Evolutionary conservation across 192 early-diverging fungal genomes (phyloP).

Genomic region (Mortierella alpina): DNA sequence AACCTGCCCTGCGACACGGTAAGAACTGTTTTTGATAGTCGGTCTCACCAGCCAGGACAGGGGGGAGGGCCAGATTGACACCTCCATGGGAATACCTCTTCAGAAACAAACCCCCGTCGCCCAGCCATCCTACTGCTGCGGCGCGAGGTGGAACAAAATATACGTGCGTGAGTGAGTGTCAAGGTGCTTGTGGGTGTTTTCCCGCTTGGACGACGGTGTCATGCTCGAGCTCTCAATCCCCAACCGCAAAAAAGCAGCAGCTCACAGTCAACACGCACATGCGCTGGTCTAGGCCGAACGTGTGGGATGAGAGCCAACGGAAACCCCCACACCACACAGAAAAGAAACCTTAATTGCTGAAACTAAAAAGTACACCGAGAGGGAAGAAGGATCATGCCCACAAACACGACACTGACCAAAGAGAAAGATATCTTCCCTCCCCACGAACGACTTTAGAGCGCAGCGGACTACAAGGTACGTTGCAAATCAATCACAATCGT

Average conservation of each 20-base stretch:
- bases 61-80: too few relatives aligned
- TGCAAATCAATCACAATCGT: neutral
- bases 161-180: neutral
- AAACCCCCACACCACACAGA: neutral
- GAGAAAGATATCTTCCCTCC: neutral
- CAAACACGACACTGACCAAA: neutral
- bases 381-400: too few relatives aligned
- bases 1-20: slow-evolving; percentile 35
- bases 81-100: too few relatives aligned
- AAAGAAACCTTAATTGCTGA: neutral
- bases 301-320: too few relatives aligned
- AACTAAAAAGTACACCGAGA: neutral
- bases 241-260: too few relatives aligned
- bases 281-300: slow-evolving; percentile 1
- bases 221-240: neutral
- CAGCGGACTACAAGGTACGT: slow-evolving; percentile 30
- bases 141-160: neutral
- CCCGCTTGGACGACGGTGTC: neutral
- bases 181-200: neutral
- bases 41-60: too few relatives aligned
- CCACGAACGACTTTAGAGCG: slow-evolving; percentile 3
- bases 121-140: neutral
- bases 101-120: too few relatives aligned
- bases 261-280: too few relatives aligned
- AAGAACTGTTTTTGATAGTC: neutral